These are phyloP conservation scores for Xylariaceae sp. DNA, from an alignment of 2,329 filamentous ascomycete genomes.

Conservation along the genomic window DNA sequence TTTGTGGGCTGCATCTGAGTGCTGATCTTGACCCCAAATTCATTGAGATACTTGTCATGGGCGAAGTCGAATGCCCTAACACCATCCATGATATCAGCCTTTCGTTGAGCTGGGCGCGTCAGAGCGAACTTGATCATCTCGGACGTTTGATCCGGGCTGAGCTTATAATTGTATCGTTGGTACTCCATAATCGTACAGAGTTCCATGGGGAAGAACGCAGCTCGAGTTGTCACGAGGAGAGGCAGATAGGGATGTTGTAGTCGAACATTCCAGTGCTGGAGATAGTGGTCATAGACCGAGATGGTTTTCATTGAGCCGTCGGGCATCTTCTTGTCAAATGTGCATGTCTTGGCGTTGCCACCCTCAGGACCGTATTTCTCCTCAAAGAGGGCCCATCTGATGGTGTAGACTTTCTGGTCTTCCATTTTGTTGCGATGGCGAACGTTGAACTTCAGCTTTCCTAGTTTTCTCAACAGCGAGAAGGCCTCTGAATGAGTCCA, in stretches of 20 bases:
- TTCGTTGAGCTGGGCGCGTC: constrained; percentile 67
- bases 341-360: constrained; percentile 47
- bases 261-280: constrained; percentile 48
- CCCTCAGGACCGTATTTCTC: constrained; percentile 42
- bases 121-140: constrained; percentile 94
- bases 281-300: constrained; percentile 53
- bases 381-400: constrained; percentile 50
- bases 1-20: constrained; percentile 60
- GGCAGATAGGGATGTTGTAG: constrained; percentile 49
- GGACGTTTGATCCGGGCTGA: constrained; percentile 62
- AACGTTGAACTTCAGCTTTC: constrained; percentile 54
- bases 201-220: constrained; percentile 59
- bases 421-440: constrained; percentile 47
- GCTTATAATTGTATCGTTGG: constrained; percentile 61
- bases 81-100: constrained; percentile 62
- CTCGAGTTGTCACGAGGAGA: constrained; percentile 53
- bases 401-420: constrained; percentile 46
- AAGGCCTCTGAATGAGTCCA: constrained; percentile 48
- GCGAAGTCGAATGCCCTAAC: constrained; percentile 64
- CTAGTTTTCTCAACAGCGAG: constrained; percentile 50
- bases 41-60: constrained; percentile 63
- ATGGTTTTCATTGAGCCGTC: constrained; percentile 39
- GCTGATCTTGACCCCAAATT: constrained; percentile 72
- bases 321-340: constrained; percentile 46
- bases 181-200: constrained; percentile 48